phyloP scores from a whole-genome alignment of 2,329 filamentous ascomycete genomes.

The Ceratocystis cacaofunesta region DNA sequence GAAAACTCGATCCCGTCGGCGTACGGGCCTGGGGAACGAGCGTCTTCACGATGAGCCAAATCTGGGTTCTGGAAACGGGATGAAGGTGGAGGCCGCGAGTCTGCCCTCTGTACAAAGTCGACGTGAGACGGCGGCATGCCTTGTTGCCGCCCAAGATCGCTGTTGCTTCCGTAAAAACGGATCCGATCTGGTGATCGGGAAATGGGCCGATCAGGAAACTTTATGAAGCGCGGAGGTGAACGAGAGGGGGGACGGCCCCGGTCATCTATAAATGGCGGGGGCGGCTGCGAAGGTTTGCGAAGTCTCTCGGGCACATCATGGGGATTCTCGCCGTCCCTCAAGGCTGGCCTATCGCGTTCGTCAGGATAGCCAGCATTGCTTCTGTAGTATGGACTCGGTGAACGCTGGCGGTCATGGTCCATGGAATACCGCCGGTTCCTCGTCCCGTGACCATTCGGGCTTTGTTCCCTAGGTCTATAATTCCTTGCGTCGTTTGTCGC shows the following conservation, averaged over 20 bases:
- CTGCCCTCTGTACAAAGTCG: not conserved
- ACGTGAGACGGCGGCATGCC: not conserved
- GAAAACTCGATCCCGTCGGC: not conserved
- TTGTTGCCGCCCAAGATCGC: not conserved
- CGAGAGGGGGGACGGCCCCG: not conserved
- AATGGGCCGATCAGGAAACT: slow-evolving; percentile 6
- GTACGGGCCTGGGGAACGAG: not conserved
- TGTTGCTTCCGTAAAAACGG: not conserved
- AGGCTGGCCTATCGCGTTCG: not conserved
- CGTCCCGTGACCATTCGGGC: not conserved
- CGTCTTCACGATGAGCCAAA: not conserved
- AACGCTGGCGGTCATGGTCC: not conserved
- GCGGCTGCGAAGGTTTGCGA: not conserved
- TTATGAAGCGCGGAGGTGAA: slow-evolving; percentile 2
- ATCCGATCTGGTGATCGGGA: slow-evolving; percentile 6
- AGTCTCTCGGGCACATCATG: slow-evolving; percentile 1
- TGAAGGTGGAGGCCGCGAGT: not conserved
- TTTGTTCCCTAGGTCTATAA: not conserved
- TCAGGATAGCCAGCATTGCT: not conserved
- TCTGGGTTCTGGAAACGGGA: not conserved
- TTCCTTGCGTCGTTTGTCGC: not conserved
- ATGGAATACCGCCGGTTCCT: not conserved
- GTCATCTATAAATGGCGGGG: not conserved
- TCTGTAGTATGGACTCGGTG: not conserved
- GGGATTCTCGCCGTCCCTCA: not conserved